Conservation (phyloP, 2,329 filamentous ascomycete species). For the Aureobasidium sp. region DNA sequence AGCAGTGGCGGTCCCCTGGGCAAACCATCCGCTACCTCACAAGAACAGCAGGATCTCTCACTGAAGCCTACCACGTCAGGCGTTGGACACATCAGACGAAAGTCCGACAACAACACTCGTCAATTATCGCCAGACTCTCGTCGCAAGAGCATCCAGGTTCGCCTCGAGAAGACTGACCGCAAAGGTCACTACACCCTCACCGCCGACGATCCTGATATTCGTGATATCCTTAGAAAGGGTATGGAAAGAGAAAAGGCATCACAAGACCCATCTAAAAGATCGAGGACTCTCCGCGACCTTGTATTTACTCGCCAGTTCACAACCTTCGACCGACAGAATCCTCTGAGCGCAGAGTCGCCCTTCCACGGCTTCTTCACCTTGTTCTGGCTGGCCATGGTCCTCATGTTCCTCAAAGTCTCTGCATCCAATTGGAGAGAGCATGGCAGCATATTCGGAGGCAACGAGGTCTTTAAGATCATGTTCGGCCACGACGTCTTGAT, state of each 20-base stretch:
- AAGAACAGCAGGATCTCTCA: constrained; percentile 11
- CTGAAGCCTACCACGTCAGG: neutral
- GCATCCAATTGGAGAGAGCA: constrained; percentile 74
- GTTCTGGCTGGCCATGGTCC: constrained; percentile 76
- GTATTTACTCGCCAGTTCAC: constrained; percentile 80
- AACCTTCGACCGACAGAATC: constrained; percentile 78
- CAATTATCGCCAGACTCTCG: constrained; percentile 15
- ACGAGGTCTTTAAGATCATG: constrained; percentile 79
- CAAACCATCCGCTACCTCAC: neutral
- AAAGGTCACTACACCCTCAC: constrained; percentile 55
- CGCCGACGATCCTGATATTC: constrained; percentile 55
- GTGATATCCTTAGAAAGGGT: constrained; percentile 48
- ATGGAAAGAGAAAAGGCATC: constrained; percentile 47
- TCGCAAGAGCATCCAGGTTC: constrained; percentile 51
- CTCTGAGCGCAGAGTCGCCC: constrained; percentile 67
- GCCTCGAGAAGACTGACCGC: constrained; percentile 50
- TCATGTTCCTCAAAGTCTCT: constrained; percentile 73
- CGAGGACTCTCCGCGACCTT: constrained; percentile 57
- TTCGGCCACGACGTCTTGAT: constrained; percentile 59
- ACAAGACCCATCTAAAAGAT: constrained; percentile 34
- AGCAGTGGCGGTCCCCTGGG: constrained; percentile 25
- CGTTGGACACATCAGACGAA: constrained; percentile 20
- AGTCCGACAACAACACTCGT: constrained; percentile 14
- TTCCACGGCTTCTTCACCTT: constrained; percentile 85
- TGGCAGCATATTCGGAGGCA: constrained; percentile 73